These are phyloP conservation scores for Hamigera avellanea DNA, from an alignment of 495 filamentous ascomycete genomes.

Conservation along the genomic window DNA sequence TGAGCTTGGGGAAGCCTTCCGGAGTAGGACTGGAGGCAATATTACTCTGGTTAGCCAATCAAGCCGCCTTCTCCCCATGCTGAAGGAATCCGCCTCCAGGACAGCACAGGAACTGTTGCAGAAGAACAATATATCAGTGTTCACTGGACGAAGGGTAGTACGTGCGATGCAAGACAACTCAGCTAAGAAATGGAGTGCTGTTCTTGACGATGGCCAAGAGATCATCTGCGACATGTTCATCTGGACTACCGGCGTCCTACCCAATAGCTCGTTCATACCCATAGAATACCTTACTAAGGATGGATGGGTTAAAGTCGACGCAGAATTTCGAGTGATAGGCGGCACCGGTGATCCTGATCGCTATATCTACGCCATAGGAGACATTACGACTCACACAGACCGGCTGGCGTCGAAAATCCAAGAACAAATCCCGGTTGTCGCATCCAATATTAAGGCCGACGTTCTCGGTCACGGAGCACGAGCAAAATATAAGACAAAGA, in stretches of 20 bases:
- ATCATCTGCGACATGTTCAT: conserved; percentile 48
- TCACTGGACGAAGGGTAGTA: conserved; percentile 8
- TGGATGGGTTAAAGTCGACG: conserved; percentile 45
- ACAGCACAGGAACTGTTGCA: conserved; percentile 16
- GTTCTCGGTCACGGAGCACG: conserved; percentile 12
- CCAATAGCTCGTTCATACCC: conserved; percentile 51
- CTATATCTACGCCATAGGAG: conserved; percentile 30
- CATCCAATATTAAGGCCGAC: conserved; percentile 22
- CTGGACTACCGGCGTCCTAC: conserved; percentile 45
- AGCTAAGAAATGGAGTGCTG: conserved; percentile 18
- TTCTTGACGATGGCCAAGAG: conserved; percentile 27
- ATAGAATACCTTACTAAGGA: conserved; percentile 31
- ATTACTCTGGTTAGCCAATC: conserved; percentile 34
- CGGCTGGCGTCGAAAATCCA: conserved; percentile 18
- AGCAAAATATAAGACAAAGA: conserved; percentile 12
- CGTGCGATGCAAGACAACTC: conserved; percentile 6
- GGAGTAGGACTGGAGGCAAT: conserved; percentile 23
- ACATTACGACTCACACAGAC: conserved; percentile 23
- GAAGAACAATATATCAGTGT: conserved; percentile 16
- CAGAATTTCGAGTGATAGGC: conserved; percentile 35
- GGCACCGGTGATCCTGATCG: conserved; percentile 1
- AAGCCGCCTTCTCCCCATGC: conserved; percentile 19
- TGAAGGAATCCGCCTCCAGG: conserved; percentile 15
- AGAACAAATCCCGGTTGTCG: conserved; percentile 19
- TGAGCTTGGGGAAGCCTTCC: conserved; percentile 40